Percentiles rank a stretch among this genome's conserved stretches.
Conservation (phyloP, 176 grass and related monocot species). For the Pontederia paniculata region DNA sequence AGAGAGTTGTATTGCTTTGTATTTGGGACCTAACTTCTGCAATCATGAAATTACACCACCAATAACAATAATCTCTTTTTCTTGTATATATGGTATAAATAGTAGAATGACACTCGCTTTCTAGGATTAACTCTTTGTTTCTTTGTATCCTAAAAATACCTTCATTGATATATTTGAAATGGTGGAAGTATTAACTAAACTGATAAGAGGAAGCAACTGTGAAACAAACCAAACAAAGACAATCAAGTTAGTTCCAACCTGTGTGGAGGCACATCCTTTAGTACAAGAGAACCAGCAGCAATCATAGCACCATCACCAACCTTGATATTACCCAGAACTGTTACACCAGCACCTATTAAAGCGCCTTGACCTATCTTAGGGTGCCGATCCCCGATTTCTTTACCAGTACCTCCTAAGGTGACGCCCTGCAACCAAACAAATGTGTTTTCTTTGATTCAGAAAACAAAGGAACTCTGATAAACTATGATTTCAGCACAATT, state of each 20-base stretch:
- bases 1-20: no score
- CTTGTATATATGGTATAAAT: no score
- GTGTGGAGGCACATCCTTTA: slow-evolving; percentile 91
- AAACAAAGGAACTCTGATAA: not conserved
- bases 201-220: no score
- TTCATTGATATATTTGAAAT: no score
- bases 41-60: no score
- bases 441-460: not conserved
- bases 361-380: slow-evolving; percentile 90
- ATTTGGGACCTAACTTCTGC: no score
- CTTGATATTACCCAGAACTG: slow-evolving; percentile 82
- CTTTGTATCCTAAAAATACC: no score
- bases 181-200: no score
- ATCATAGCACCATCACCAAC: slow-evolving; percentile 96
- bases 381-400: slow-evolving; percentile 84
- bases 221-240: not conserved
- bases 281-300: slow-evolving; percentile 84
- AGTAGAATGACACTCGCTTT: no score
- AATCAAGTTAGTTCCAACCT: slow-evolving; percentile 32
- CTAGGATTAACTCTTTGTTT: no score
- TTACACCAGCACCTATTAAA: slow-evolving; percentile 90
- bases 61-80: no score
- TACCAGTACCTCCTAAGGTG: slow-evolving; percentile 95
- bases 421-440: slow-evolving; percentile 45
- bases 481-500: not conserved